Base-by-base conservation (phyloP, 345 rosid genomes). In the Leavenworthia alabamica region DNA sequence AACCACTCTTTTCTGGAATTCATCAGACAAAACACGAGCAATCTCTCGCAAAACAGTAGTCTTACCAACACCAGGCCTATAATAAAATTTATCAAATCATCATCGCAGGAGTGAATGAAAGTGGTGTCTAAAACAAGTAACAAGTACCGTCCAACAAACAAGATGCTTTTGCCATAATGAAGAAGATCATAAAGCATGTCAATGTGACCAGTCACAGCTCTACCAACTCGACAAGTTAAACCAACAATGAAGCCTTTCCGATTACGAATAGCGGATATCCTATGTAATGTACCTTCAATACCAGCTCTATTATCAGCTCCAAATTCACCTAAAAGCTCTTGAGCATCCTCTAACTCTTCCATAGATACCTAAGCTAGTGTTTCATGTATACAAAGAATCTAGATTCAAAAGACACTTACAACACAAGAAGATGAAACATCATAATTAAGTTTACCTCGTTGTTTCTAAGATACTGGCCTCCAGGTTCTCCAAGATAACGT, bases 41-140 rank as follows among this genome's bases (percentile, higher is more conserved):
- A 81, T 76, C 77, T 85, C 86, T 65, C 86, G 71, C 81, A 83
- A 63, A 24, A 81, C 78, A 41, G 88, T 85, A 15, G 88, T 85
- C 82, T 85, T 85, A 16, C 92, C 92, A 71, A 85, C 86, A 31
- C 92, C 88, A 4, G 88, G 86, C 73, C 88, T 81, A 29, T 10
- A 32, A n/a, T 56, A 0, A 22, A 50, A 33, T 14, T 6, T 11
- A 10, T 13, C 16, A 7, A 44, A 48, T 19, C 13, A 60, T 11
- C 45, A 55, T 8, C 44, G 63, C 6, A 12, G 13, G 56, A 8
- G 8, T 4, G 3, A 48, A 40, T 33, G 26, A 7, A 5, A 11
- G 26, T 26, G 58, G 51, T 6, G 27, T 31, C 12, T 22, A 37
- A 37, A 33, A 2, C n/a, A 31, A 24, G 54, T 1, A 13, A 35